Percentiles rank a stretch among this genome's conserved stretches.
Conservation (phyloP, 1,284 basidiomycete species). For the Mrakiaceae sp. region DNA sequence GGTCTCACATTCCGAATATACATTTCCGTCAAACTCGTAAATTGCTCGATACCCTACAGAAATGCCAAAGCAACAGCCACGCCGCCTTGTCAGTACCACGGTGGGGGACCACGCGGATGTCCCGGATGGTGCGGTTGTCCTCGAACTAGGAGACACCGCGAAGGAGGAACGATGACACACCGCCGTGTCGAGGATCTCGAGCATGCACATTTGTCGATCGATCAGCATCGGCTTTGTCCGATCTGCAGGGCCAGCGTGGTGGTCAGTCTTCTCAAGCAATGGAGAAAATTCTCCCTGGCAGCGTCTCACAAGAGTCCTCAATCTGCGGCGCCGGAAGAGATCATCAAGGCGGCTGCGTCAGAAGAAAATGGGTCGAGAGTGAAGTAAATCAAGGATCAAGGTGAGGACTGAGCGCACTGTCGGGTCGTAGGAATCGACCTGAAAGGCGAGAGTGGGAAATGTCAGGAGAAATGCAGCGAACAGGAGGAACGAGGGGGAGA, state of each 20-base stretch:
- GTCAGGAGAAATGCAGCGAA: neutral
- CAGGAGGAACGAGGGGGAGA: neutral
- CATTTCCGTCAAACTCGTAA: conserved; percentile 4
- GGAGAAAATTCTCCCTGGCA: too few relatives aligned
- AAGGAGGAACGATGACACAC: neutral
- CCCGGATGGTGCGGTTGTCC: too few relatives aligned
- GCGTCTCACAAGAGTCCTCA: conserved; percentile 24
- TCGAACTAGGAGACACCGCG: neutral
- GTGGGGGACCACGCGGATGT: too few relatives aligned
- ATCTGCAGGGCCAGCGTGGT: conserved; percentile 17
- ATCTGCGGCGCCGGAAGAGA: conserved; percentile 1
- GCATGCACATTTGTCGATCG: conserved; percentile 24
- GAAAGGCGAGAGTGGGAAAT: neutral
- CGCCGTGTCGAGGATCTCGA: conserved; percentile 31
- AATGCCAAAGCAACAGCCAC: neutral
- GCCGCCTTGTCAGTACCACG: neutral
- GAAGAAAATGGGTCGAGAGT: too few relatives aligned
- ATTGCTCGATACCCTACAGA: conserved; percentile 1
- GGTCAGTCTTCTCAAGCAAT: neutral
- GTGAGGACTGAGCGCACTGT: neutral
- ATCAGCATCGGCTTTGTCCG: conserved; percentile 25
- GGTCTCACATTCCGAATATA: neutral
- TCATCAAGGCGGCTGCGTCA: too few relatives aligned
- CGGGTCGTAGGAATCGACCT: conserved; percentile 8
- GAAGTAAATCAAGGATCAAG: too few relatives aligned